A percentile compares a stretch with the other conserved stretches of the same genome.
Evolutionary conservation across 1,139 yeast species (phyloP).

Genomic region (Kazachstania sp.): DNA sequence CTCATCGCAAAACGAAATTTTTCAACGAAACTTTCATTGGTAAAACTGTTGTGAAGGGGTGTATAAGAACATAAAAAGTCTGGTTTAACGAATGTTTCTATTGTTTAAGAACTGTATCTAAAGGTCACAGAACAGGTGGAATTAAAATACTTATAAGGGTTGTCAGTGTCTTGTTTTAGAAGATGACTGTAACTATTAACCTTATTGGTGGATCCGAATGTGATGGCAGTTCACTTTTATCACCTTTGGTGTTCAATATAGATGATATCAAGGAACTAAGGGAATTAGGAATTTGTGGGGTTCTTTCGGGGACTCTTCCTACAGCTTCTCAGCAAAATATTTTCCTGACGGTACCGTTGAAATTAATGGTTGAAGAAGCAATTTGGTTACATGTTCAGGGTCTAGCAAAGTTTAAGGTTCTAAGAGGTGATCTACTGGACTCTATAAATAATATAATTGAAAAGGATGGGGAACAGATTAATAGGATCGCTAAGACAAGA

Average conservation of each 20-base stretch:
- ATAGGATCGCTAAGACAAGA: conserved; percentile 10
- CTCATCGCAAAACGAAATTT: too few relatives aligned
- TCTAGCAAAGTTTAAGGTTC: conserved; percentile 31
- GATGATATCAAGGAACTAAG: conserved; percentile 49
- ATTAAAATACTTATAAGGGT: too few relatives aligned
- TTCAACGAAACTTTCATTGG: too few relatives aligned
- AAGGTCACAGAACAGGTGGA: too few relatives aligned
- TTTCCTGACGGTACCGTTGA: conserved; percentile 74
- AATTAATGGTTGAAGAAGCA: conserved; percentile 65
- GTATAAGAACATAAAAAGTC: too few relatives aligned
- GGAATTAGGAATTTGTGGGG: conserved; percentile 55
- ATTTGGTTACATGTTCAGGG: conserved; percentile 49
- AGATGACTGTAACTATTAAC: not conserved
- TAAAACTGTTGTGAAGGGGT: too few relatives aligned
- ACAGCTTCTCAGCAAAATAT: conserved; percentile 86
- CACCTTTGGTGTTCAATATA: conserved; percentile 42
- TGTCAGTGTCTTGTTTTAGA: too few relatives aligned
- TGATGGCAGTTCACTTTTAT: not conserved
- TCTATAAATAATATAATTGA: conserved; percentile 15
- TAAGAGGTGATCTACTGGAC: conserved; percentile 12
- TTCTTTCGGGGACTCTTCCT: conserved; percentile 73
- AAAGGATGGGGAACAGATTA: conserved; percentile 9
- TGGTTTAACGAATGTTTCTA: too few relatives aligned
- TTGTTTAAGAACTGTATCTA: too few relatives aligned
- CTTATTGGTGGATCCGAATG: not conserved